Conservation (phyloP, 139 green algal species). For the Deuterostichococcus epilithicus region DNA sequence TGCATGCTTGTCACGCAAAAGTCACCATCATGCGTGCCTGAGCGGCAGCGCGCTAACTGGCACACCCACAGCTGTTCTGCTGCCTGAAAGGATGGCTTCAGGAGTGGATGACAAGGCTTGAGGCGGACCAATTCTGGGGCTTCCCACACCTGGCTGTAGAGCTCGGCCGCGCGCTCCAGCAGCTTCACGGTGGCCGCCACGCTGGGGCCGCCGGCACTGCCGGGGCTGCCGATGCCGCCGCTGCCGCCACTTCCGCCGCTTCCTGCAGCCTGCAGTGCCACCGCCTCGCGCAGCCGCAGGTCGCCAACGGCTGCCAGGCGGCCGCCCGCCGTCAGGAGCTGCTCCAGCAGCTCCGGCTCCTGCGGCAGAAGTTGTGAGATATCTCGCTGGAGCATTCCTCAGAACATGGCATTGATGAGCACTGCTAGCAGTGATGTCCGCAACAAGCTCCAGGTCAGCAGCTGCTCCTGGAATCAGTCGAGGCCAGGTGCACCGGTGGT, state of each 20-base stretch:
- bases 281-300: constrained; percentile 22
- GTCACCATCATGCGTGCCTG: neutral
- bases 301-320: constrained; percentile 16
- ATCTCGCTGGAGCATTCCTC: neutral
- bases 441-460: no score
- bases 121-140: no score
- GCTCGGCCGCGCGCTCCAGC: constrained; percentile 18
- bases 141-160: constrained; percentile 15
- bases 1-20: no score
- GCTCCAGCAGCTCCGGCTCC: constrained; percentile 63
- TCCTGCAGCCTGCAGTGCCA: constrained; percentile 9
- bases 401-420: neutral
- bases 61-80: no score
- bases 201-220: neutral
- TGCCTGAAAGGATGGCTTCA: no score
- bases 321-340: constrained; percentile 26
- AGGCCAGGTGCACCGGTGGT: no score
- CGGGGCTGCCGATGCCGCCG: neutral
- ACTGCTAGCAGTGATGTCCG: no score
- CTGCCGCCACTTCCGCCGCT: neutral
- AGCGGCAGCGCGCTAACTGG: no score
- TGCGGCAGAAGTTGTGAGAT: no score
- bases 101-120: no score
- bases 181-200: constrained; percentile 7
- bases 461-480: no score